A percentile compares a stretch with the other conserved stretches of the same genome.
Evolutionary conservation across 129 eudicot genomes (phyloP).

Genomic region (Saposhnikovia divaricata): DNA sequence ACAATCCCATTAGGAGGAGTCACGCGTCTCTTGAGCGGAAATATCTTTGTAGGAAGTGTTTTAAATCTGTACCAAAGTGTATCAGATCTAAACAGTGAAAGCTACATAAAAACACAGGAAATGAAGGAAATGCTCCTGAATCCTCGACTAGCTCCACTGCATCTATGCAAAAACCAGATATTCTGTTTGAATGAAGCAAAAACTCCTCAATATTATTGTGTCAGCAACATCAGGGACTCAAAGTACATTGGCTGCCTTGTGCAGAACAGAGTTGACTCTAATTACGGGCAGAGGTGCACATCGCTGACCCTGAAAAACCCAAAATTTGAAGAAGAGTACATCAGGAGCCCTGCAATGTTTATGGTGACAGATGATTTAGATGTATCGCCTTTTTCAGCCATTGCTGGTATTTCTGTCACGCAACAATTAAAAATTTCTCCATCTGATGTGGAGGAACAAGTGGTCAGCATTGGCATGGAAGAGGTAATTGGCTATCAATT

Average conservation of each 20-base stretch:
- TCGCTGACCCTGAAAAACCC: neutral
- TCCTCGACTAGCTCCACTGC: too few relatives aligned
- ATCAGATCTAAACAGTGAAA: too few relatives aligned
- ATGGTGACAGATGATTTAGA: conserved; percentile 30
- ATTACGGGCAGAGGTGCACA: neutral
- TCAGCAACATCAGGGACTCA: neutral
- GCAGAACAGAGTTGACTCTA: neutral
- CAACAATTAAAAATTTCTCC: conserved; percentile 17
- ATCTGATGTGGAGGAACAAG: conserved; percentile 33
- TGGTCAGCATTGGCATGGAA: conserved; percentile 18
- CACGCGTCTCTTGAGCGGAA: neutral
- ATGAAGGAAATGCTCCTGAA: too few relatives aligned
- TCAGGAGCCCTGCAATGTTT: conserved; percentile 6
- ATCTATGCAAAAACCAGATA: neutral
- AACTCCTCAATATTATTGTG: neutral
- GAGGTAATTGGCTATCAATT: too few relatives aligned
- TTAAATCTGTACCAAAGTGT: too few relatives aligned
- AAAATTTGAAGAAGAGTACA: neutral
- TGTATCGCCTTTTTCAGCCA: conserved; percentile 18
- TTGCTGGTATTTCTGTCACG: conserved; percentile 20
- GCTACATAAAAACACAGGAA: too few relatives aligned
- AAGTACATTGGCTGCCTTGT: neutral
- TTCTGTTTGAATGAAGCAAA: neutral
- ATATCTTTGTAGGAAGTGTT: neutral
- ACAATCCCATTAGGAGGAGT: conserved; percentile 23